phyloP scores from a whole-genome alignment of 75 land plant species.

The Sequoiadendron giganteum region DNA sequence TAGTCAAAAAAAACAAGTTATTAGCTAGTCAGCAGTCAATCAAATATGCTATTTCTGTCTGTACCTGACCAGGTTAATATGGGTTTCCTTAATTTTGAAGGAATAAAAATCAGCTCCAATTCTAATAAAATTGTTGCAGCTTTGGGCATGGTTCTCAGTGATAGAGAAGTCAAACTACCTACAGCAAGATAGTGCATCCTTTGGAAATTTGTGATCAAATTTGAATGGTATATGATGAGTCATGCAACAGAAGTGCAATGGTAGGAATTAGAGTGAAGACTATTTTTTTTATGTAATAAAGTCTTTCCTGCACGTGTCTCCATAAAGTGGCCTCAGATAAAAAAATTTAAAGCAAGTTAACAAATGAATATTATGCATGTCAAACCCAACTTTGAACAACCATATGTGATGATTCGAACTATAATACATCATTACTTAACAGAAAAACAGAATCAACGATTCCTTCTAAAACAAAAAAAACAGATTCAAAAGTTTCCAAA shows the following conservation, averaged over 20 bases:
- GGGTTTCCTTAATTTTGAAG: background rate
- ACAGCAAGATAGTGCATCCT: background rate
- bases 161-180: background rate
- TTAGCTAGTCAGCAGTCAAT: background rate
- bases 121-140: background rate
- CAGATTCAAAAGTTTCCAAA: too few species aligned
- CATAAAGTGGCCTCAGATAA: background rate
- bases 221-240: background rate
- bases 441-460: too few species aligned
- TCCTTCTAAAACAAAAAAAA: too few species aligned
- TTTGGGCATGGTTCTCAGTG: background rate
- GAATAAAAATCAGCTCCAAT: background rate
- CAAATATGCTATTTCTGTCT: background rate
- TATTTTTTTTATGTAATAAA: background rate
- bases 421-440: background rate
- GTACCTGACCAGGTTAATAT: background rate
- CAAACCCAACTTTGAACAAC: background rate
- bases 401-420: background rate
- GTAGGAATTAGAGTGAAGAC: background rate
- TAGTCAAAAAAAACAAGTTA: too few species aligned
- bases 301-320: background rate
- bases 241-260: background rate
- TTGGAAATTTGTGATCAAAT: background rate
- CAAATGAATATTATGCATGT: background rate
- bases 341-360: background rate